These are phyloP conservation scores for Fusarium tjaetaba DNA, from an alignment of 2,329 filamentous ascomycete genomes.

Conservation along the genomic window DNA sequence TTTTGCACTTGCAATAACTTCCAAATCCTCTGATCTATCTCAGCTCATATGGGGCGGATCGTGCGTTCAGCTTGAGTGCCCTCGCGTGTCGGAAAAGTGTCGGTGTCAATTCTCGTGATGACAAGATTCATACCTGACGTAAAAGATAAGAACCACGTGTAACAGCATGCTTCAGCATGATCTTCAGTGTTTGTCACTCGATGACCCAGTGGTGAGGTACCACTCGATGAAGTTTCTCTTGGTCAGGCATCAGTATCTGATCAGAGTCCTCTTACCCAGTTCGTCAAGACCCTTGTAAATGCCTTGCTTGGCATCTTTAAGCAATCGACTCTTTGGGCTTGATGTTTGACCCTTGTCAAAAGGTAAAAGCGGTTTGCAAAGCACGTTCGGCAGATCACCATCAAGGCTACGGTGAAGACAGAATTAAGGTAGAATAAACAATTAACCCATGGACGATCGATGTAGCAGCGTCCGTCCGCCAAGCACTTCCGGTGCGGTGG, in stretches of 20 bases:
- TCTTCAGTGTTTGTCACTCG: neutral
- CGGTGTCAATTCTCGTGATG: neutral
- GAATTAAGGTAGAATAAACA: slow-evolving; percentile 8
- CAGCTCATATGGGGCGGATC: slow-evolving; percentile 5
- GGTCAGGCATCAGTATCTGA: slow-evolving; percentile 6
- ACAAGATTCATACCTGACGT: neutral
- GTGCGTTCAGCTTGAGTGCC: neutral
- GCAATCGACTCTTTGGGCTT: neutral
- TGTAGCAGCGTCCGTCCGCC: slow-evolving; percentile 21
- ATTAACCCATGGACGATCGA: slow-evolving; percentile 20
- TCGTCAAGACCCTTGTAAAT: neutral
- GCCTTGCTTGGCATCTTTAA: slow-evolving; percentile 17
- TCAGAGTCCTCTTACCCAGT: neutral
- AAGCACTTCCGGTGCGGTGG: slow-evolving; percentile 23
- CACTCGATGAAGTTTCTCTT: neutral
- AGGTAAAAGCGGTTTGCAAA: slow-evolving; percentile 19
- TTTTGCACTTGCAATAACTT: neutral
- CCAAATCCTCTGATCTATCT: neutral
- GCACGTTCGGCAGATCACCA: slow-evolving; percentile 31
- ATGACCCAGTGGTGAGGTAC: neutral
- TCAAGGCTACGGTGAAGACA: slow-evolving; percentile 31
- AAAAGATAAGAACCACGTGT: neutral
- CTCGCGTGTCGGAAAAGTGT: neutral
- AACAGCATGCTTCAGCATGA: neutral
- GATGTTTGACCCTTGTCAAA: slow-evolving; percentile 8